Conservation (phyloP, 768 basidiomycete genomes). For the Xerocomellus intermedius region DNA sequence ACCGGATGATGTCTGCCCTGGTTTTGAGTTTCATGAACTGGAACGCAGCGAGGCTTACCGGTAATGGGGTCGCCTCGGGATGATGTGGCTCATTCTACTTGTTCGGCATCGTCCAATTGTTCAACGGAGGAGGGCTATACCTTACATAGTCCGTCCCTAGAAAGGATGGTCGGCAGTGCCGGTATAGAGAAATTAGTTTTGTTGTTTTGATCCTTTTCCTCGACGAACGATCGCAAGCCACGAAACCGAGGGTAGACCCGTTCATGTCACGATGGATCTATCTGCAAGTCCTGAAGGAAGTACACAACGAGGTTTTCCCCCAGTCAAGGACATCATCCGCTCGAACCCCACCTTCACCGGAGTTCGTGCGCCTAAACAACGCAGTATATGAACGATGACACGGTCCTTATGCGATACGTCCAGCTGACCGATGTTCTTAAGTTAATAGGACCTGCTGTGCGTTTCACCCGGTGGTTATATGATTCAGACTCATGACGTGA, state of each 20-base stretch:
- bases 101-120: constrained; percentile 20
- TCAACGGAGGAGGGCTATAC: constrained; percentile 1
- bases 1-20: constrained; percentile 42
- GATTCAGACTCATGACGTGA: constrained; percentile 29
- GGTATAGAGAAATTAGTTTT: constrained; percentile 11
- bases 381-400: constrained; percentile 21
- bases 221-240: constrained; percentile 9
- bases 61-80: constrained; percentile 42
- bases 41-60: constrained; percentile 47
- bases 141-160: constrained; percentile 7
- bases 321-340: constrained; percentile 5
- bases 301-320: constrained; percentile 12
- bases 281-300: background rate
- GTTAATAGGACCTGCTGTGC: constrained; percentile 17
- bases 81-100: constrained; percentile 21
- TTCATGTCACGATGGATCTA: constrained; percentile 6
- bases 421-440: constrained; percentile 17
- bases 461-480: constrained; percentile 16
- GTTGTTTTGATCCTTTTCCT: constrained; percentile 7
- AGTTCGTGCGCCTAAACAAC: constrained; percentile 22
- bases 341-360: constrained; percentile 11
- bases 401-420: constrained; percentile 17
- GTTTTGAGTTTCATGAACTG: constrained; percentile 51
- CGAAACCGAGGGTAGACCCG: background rate
- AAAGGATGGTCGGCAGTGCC: constrained; percentile 16